Evolutionary conservation across 1,139 yeast species (phyloP).

Genomic region (Candida sojae): DNA sequence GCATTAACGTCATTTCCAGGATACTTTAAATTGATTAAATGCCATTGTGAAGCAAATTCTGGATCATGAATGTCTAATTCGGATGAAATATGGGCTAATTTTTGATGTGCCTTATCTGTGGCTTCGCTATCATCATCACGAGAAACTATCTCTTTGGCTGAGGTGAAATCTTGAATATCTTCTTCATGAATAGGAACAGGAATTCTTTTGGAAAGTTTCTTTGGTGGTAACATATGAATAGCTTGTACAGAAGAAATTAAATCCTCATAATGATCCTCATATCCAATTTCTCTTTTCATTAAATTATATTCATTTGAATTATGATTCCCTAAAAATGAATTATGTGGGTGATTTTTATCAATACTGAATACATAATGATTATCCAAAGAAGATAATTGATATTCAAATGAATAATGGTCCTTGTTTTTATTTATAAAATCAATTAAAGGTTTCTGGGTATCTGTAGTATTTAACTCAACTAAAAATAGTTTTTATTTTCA

Average conservation of each 20-base stretch:
- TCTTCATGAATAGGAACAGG: constrained; percentile 35
- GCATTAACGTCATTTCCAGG: constrained; percentile 90
- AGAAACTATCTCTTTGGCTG: background rate
- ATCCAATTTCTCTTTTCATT: constrained; percentile 30
- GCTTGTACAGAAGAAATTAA: constrained; percentile 32
- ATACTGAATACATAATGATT: constrained; percentile 65
- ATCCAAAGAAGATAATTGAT: constrained; percentile 57
- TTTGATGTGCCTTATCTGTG: constrained; percentile 11
- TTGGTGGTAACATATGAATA: constrained; percentile 53
- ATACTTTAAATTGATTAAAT: constrained; percentile 65
- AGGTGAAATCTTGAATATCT: background rate
- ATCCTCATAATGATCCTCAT: constrained; percentile 27
- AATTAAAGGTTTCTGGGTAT: constrained; percentile 26
- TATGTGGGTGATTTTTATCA: constrained; percentile 36
- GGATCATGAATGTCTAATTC: constrained; percentile 77
- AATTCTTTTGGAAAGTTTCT: constrained; percentile 45
- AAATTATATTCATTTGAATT: constrained; percentile 29
- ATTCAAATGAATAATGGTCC: constrained; percentile 49
- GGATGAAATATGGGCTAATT: constrained; percentile 40
- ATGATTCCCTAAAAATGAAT: constrained; percentile 37
- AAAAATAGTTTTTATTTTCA: constrained; percentile 53
- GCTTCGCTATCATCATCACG: background rate
- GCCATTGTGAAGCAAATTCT: constrained; percentile 84
- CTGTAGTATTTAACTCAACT: constrained; percentile 49
- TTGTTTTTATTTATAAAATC: constrained; percentile 38